A percentile compares a stretch with the other conserved stretches of the same genome.
These are phyloP conservation scores for Elaeis oleifera DNA, from an alignment of 202 grass and related monocot genomes.

Conservation along the genomic window DNA sequence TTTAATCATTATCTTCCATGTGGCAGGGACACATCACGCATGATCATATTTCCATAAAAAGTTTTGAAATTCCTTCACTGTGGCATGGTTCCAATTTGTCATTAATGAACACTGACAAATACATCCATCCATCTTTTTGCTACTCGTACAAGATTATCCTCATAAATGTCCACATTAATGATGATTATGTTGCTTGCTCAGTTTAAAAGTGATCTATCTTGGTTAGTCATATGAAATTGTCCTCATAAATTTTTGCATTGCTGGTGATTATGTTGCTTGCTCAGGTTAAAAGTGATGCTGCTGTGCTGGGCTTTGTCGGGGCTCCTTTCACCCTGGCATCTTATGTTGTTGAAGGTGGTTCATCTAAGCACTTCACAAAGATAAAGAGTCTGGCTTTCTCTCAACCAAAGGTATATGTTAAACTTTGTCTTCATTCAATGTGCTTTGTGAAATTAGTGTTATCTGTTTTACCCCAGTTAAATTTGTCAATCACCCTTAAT, in stretches of 20 bases:
- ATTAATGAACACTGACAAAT: no score
- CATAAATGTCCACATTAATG: no score
- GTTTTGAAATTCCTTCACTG: no score
- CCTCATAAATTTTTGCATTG: not conserved
- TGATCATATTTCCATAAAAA: no score
- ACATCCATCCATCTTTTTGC: no score
- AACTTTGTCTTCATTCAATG: constrained; percentile 6
- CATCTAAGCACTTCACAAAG: constrained; percentile 92
- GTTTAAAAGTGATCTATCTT: not conserved
- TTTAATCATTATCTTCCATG: no score
- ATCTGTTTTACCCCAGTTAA: no score
- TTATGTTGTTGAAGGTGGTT: constrained; percentile 97
- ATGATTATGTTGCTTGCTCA: not conserved
- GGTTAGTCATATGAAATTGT: not conserved
- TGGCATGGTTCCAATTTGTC: no score
- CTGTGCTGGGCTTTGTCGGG: constrained; percentile 94
- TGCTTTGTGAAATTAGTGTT: constrained; percentile 3
- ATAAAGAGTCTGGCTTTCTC: constrained; percentile 96
- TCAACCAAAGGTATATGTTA: constrained; percentile 55
- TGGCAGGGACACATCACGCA: no score
- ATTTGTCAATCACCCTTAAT: no score
- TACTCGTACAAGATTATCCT: no score
- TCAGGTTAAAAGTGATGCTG: constrained; percentile 91
- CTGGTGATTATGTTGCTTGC: constrained; percentile 25
- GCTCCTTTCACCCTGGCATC: constrained; percentile 95